Evolutionary conservation across 495 filamentous ascomycete genomes (phyloP).

Genomic region (Venustampulla echinocandica): DNA sequence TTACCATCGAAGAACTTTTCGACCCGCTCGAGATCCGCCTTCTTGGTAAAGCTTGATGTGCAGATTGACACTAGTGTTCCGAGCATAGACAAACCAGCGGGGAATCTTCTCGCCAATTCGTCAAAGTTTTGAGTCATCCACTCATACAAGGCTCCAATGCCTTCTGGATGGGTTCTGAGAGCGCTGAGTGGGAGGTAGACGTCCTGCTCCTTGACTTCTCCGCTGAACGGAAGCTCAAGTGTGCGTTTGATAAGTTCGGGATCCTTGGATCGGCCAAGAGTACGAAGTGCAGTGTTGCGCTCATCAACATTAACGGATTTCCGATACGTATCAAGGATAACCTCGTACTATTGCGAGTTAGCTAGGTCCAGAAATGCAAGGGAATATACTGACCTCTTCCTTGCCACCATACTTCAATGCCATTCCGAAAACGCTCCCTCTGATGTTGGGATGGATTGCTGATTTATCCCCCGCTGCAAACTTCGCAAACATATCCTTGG

Average conservation of each 20-base stretch:
- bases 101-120: slow-evolving; percentile 63
- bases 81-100: slow-evolving; percentile 76
- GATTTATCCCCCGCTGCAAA: slow-evolving; percentile 57
- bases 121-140: slow-evolving; percentile 90
- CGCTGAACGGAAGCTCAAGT: slow-evolving; percentile 61
- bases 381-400: slow-evolving; percentile 48
- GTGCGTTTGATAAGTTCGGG: slow-evolving; percentile 75
- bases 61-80: slow-evolving; percentile 76
- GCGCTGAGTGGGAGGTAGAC: slow-evolving; percentile 81
- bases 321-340: slow-evolving; percentile 71
- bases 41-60: slow-evolving; percentile 70
- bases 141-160: slow-evolving; percentile 69
- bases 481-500: slow-evolving; percentile 66
- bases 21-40: slow-evolving; percentile 65
- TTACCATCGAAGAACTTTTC: slow-evolving; percentile 71
- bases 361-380: background rate
- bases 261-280: slow-evolving; percentile 68
- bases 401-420: slow-evolving; percentile 63
- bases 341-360: slow-evolving; percentile 52
- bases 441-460: slow-evolving; percentile 64
- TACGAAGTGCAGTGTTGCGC: slow-evolving; percentile 88
- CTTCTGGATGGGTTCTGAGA: slow-evolving; percentile 66
- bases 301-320: slow-evolving; percentile 85
- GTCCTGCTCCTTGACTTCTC: slow-evolving; percentile 91
- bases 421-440: slow-evolving; percentile 59